Conservation (phyloP, 306 rosid genomes). For the Hippophae gyantsensis region DNA sequence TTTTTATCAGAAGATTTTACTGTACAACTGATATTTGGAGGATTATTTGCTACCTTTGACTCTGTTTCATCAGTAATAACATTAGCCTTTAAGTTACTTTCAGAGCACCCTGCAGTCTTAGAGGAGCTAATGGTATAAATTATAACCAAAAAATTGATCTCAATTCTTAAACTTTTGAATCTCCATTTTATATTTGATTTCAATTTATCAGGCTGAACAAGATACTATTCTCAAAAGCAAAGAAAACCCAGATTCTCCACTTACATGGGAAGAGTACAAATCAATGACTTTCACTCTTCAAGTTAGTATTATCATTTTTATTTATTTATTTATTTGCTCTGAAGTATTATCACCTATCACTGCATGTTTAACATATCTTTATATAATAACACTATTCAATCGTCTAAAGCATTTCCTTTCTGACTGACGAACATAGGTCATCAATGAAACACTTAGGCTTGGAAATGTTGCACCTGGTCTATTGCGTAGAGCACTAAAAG, state of each 20-base stretch:
- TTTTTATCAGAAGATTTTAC: conserved; percentile 23
- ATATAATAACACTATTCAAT: background rate
- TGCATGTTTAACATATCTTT: too few species aligned
- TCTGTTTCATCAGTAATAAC: conserved; percentile 18
- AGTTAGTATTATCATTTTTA: conserved; percentile 6
- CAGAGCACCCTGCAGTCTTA: conserved; percentile 22
- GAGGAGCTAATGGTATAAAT: conserved; percentile 17
- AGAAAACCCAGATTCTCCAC: conserved; percentile 17
- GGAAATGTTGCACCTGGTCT: conserved; percentile 23
- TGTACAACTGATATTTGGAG: conserved; percentile 16
- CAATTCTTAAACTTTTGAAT: background rate
- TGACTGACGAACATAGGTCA: conserved; percentile 17
- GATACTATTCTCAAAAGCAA: conserved; percentile 25
- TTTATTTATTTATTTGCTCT: background rate
- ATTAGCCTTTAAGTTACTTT: conserved; percentile 22
- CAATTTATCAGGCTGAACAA: conserved; percentile 27
- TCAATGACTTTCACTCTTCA: conserved; percentile 33
- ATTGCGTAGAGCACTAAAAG: conserved; percentile 26
- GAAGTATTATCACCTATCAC: background rate
- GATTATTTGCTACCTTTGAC: conserved; percentile 23
- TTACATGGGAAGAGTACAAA: conserved; percentile 36
- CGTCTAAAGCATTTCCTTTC: background rate
- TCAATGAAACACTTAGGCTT: conserved; percentile 29
- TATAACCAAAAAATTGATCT: background rate
- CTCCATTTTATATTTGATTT: background rate